These are phyloP conservation scores for Rhynchospora breviuscula DNA, from an alignment of 176 grass and related monocot genomes.

Conservation along the genomic window DNA sequence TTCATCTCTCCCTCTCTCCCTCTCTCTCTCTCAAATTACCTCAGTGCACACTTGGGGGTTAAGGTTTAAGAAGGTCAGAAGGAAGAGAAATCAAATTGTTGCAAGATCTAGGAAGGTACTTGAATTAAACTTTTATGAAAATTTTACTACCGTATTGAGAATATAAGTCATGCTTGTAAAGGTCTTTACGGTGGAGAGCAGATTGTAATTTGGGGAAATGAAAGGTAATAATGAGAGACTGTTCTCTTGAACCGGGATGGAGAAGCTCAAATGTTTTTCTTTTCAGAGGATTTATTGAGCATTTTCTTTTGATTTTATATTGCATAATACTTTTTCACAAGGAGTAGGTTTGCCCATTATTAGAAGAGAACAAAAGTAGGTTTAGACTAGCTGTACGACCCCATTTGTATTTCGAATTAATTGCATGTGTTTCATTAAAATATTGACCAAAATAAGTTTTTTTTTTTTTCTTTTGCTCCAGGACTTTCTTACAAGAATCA, in stretches of 20 bases:
- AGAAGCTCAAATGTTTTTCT: not conserved
- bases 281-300: no score
- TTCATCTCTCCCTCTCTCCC: not conserved
- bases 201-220: not conserved
- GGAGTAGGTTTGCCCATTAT: no score
- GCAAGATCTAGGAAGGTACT: not conserved
- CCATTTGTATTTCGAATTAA: not conserved
- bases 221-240: not conserved
- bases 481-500: not conserved
- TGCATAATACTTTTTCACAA: not conserved
- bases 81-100: not conserved
- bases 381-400: not conserved
- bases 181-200: not conserved
- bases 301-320: not conserved
- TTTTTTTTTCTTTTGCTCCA: not conserved
- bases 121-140: not conserved
- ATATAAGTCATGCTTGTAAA: not conserved
- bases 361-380: not conserved
- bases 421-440: not conserved
- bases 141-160: not conserved
- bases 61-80: not conserved
- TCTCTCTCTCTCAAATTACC: constrained; percentile 8
- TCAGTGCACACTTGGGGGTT: not conserved
- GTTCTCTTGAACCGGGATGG: not conserved
- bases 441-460: not conserved